Conservation (phyloP, 495 filamentous ascomycete genomes). For the Achaetomiella virescens region DNA sequence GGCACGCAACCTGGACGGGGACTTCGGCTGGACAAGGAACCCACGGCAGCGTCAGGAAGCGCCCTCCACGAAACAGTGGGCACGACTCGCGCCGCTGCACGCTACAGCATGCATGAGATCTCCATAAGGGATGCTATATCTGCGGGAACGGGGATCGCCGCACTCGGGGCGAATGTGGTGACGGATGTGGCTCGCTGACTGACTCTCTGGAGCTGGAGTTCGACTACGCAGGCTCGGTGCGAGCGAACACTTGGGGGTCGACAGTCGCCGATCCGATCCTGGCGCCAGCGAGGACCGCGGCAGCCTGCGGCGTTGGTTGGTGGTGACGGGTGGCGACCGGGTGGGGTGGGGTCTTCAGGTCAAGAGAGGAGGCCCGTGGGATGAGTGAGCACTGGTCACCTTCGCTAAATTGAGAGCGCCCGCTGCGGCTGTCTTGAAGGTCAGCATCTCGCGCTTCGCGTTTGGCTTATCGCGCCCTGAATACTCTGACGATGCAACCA, state of each 20-base stretch:
- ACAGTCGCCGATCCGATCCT: background rate
- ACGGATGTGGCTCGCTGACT: background rate
- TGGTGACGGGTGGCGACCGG: background rate
- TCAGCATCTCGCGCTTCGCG: slow-evolving; percentile 9
- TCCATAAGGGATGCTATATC: background rate
- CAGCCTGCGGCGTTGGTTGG: background rate
- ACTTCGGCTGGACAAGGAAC: slow-evolving; percentile 6
- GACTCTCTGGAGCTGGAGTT: background rate
- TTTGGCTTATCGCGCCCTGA: background rate
- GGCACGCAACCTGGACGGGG: slow-evolving; percentile 1
- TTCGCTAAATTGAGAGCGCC: slow-evolving; percentile 1
- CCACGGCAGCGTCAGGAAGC: background rate
- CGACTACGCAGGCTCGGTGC: background rate
- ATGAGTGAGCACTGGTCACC: slow-evolving; percentile 11
- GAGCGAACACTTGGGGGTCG: background rate
- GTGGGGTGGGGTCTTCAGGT: background rate
- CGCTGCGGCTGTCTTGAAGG: background rate
- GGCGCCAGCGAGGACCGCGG: background rate
- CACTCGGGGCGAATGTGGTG: background rate
- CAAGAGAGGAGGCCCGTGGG: background rate
- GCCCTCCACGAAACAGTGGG: background rate
- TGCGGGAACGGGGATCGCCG: slow-evolving; percentile 7
- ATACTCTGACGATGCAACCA: no score
- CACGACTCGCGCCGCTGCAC: slow-evolving; percentile 7
- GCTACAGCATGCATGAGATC: background rate